These are phyloP conservation scores for Spongospora subterranea DNA, from an alignment of 208 protist genomes.

Conservation along the genomic window DNA sequence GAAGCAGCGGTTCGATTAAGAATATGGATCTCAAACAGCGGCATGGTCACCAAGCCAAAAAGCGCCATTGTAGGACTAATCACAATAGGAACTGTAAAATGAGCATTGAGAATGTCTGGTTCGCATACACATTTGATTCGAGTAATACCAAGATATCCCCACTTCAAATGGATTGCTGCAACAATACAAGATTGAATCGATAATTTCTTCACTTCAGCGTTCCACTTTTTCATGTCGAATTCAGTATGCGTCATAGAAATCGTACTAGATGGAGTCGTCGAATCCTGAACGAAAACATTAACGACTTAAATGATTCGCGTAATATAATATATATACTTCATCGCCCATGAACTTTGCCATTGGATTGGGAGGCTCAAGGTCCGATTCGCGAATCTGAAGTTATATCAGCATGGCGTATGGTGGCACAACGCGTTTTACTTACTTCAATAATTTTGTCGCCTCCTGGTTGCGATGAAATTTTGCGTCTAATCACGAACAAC, in stretches of 20 bases:
- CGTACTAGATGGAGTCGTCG: neutral
- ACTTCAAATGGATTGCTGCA: neutral
- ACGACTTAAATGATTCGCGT: neutral
- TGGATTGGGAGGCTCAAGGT: conserved; percentile 44
- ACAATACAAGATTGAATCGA: conserved; percentile 12
- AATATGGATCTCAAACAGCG: conserved; percentile 43
- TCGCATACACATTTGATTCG: neutral
- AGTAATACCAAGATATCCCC: neutral
- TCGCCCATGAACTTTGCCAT: neutral
- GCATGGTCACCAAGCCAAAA: neutral
- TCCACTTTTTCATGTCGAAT: conserved; percentile 52
- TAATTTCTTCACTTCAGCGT: neutral
- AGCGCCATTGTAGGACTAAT: conserved; percentile 39
- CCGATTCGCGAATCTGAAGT: neutral
- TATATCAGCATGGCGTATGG: neutral
- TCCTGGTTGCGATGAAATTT: neutral
- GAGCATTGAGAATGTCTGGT: neutral
- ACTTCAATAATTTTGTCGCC: conserved; percentile 12
- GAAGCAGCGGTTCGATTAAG: conserved; percentile 7
- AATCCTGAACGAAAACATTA: neutral
- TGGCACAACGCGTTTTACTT: neutral
- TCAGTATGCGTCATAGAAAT: conserved; percentile 40
- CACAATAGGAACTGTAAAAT: neutral
- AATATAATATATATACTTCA: neutral
- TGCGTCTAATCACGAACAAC: conserved; percentile 15